These are phyloP conservation scores for Aspergillus sp. DNA, from an alignment of 2,329 filamentous ascomycete genomes.

Conservation along the genomic window DNA sequence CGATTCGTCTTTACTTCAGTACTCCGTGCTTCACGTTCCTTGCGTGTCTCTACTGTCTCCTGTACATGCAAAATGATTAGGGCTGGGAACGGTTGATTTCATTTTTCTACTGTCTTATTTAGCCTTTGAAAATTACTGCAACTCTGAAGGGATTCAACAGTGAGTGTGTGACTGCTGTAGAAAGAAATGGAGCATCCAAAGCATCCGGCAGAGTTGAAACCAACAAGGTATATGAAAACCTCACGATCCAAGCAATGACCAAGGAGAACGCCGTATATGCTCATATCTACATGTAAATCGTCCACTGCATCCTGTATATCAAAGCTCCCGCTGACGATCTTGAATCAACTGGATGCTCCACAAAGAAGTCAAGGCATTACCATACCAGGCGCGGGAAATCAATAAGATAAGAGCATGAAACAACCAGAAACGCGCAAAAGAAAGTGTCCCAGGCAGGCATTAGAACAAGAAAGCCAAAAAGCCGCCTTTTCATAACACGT, in stretches of 20 bases:
- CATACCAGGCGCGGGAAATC: slow-evolving; percentile 11
- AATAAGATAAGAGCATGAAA: slow-evolving; percentile 7
- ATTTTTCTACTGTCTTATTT: too few relatives aligned
- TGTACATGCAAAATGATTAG: neutral
- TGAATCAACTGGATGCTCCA: slow-evolving; percentile 14
- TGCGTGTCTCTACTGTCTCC: neutral
- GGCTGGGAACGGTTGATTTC: neutral
- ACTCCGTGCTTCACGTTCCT: too few relatives aligned
- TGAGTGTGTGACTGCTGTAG: too few relatives aligned
- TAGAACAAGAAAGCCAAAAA: slow-evolving; percentile 16
- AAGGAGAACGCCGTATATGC: slow-evolving; percentile 29
- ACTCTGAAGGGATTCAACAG: too few relatives aligned
- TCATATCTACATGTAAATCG: slow-evolving; percentile 33
- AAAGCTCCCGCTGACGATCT: slow-evolving; percentile 14
- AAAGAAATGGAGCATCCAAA: neutral
- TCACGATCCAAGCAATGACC: too few relatives aligned
- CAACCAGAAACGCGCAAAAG: slow-evolving; percentile 7
- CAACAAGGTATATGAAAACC: too few relatives aligned
- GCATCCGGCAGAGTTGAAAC: too few relatives aligned
- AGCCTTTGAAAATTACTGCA: too few relatives aligned
- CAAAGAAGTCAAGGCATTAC: slow-evolving; percentile 19
- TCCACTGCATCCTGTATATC: slow-evolving; percentile 24
- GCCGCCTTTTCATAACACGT: slow-evolving; percentile 21
- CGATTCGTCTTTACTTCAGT: too few relatives aligned
- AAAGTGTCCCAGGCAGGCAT: slow-evolving; percentile 9